A percentile compares a stretch with the other conserved stretches of the same genome.
These are phyloP conservation scores for Xylariaceae sp. DNA, from an alignment of 2,329 filamentous ascomycete genomes.

Conservation along the genomic window DNA sequence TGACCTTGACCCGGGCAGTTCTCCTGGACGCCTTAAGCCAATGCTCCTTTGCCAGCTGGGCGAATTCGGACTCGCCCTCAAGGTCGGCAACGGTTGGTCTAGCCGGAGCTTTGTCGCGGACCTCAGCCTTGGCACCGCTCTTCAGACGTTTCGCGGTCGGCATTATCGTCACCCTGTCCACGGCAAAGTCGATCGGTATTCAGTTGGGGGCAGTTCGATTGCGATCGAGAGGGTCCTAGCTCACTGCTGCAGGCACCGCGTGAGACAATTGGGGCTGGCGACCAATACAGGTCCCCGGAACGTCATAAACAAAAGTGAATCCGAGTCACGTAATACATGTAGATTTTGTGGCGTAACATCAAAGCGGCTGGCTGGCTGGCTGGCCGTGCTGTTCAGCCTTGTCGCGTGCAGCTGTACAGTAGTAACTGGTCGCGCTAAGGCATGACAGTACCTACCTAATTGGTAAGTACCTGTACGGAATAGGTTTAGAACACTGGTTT, in stretches of 20 bases:
- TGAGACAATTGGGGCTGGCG: constrained; percentile 3
- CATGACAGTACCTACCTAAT: constrained; percentile 1
- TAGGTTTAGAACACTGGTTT: no score
- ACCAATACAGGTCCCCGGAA: constrained; percentile 7
- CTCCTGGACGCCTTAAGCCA: constrained; percentile 69
- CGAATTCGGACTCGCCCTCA: constrained; percentile 66
- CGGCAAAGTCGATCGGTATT: constrained; percentile 6
- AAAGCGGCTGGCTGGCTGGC: constrained; percentile 9
- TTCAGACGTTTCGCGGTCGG: constrained; percentile 56
- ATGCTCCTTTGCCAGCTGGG: constrained; percentile 72
- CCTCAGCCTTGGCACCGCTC: constrained; percentile 41
- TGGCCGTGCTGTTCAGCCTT: constrained; percentile 22
- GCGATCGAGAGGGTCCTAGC: constrained; percentile 13
- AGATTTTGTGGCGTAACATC: constrained; percentile 14
- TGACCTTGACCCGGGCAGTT: constrained; percentile 62
- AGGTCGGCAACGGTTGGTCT: constrained; percentile 63
- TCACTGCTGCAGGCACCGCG: constrained; percentile 6
- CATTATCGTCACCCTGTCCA: constrained; percentile 35
- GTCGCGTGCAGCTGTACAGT: constrained; percentile 24
- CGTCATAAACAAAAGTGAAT: constrained; percentile 6
- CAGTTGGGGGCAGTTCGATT: constrained; percentile 11
- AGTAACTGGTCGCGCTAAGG: constrained; percentile 9
- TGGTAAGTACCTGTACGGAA: no score
- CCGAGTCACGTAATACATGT: not conserved
- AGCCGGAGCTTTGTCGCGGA: constrained; percentile 38